These are phyloP conservation scores for Paecilomyces fulvus DNA, from an alignment of 2,329 filamentous ascomycete genomes.

Conservation along the genomic window DNA sequence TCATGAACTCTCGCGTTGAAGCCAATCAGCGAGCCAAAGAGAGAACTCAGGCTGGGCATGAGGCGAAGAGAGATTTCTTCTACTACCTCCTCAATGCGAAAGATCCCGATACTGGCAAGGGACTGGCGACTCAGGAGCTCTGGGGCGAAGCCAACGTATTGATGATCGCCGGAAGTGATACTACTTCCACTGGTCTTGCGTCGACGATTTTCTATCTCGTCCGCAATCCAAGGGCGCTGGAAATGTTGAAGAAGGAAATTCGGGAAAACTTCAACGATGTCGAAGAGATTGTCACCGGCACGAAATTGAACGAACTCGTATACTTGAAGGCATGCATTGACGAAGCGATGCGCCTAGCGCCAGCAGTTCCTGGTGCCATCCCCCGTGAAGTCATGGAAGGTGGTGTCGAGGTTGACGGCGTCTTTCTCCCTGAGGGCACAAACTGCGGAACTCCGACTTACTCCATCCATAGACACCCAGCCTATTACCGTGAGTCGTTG, in stretches of 20 bases:
- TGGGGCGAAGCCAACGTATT: conserved; percentile 64
- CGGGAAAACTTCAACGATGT: conserved; percentile 24
- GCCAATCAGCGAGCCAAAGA: conserved; percentile 56
- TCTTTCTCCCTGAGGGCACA: conserved; percentile 42
- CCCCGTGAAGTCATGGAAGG: conserved; percentile 32
- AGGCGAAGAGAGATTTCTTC: conserved; percentile 65
- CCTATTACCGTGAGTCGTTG: conserved; percentile 54
- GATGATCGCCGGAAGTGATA: conserved; percentile 65
- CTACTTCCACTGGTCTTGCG: conserved; percentile 56
- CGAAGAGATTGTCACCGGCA: conserved; percentile 30
- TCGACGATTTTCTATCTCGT: conserved; percentile 34
- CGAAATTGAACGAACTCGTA: conserved; percentile 25
- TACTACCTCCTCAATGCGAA: conserved; percentile 64
- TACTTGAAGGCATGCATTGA: conserved; percentile 36
- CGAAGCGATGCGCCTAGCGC: conserved; percentile 33
- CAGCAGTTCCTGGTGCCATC: conserved; percentile 29
- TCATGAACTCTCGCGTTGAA: conserved; percentile 61
- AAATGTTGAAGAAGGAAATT: conserved; percentile 27
- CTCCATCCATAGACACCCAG: conserved; percentile 58
- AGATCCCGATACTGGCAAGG: conserved; percentile 61
- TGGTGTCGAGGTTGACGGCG: conserved; percentile 28
- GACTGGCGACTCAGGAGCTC: conserved; percentile 57
- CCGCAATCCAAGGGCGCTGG: conserved; percentile 22
- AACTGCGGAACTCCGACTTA: conserved; percentile 60
- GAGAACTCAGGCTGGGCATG: conserved; percentile 50